phyloP scores from a whole-genome alignment of 2,329 filamentous ascomycete species.

The Aspergillus sp. region DNA sequence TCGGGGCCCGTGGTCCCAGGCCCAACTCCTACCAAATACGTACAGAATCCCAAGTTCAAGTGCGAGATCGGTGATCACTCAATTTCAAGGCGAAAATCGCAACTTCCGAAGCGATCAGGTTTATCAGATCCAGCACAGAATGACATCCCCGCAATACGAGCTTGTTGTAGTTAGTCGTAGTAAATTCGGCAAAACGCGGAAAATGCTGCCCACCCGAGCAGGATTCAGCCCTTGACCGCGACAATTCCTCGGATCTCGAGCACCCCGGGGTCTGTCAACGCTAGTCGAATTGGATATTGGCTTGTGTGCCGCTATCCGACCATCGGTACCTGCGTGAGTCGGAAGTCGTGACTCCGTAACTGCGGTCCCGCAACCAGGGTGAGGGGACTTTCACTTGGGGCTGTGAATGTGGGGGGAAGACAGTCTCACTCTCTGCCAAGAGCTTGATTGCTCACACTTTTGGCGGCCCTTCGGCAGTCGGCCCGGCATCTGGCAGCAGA shows the following conservation, averaged over 20 bases:
- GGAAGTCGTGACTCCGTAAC: slow-evolving; percentile 4
- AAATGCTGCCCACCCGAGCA: neutral
- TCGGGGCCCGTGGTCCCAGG: slow-evolving; percentile 8
- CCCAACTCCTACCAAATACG: neutral
- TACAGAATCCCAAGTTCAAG: neutral
- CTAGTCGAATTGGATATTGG: neutral
- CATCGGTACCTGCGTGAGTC: slow-evolving; percentile 21
- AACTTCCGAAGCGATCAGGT: neutral
- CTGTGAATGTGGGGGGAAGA: slow-evolving; percentile 11
- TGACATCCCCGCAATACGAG: neutral
- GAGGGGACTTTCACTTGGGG: slow-evolving; percentile 5
- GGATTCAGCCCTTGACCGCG: neutral
- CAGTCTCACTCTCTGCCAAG: neutral
- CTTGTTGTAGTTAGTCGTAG: neutral
- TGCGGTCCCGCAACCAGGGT: slow-evolving; percentile 14
- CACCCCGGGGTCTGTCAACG: neutral
- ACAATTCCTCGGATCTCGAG: neutral
- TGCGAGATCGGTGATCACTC: neutral
- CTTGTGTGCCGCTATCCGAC: slow-evolving; percentile 13
- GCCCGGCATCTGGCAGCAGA: slow-evolving; percentile 10
- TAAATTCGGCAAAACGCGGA: neutral
- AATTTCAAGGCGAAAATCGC: neutral
- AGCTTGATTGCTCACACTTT: neutral
- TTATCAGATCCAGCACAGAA: neutral
- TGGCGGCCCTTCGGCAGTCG: slow-evolving; percentile 15